These are phyloP conservation scores for Xylaria sp. DNA, from an alignment of 2,329 filamentous ascomycete genomes.

Conservation along the genomic window DNA sequence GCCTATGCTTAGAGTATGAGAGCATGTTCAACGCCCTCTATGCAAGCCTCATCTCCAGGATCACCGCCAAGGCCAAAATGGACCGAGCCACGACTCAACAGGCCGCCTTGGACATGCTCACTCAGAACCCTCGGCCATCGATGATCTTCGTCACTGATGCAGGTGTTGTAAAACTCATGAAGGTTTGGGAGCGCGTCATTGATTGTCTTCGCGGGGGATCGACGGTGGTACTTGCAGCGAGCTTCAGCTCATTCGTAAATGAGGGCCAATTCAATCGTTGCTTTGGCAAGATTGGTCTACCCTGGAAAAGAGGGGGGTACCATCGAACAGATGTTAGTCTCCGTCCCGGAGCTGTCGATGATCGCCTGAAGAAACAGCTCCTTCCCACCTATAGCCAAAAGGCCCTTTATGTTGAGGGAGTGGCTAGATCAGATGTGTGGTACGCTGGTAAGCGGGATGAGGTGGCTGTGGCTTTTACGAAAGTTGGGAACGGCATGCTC, in stretches of 20 bases:
- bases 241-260: constrained; percentile 34
- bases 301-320: constrained; percentile 41
- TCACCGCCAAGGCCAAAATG: constrained; percentile 31
- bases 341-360: constrained; percentile 35
- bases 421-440: constrained; percentile 40
- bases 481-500: constrained; percentile 43
- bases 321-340: constrained; percentile 36
- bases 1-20: constrained; percentile 34
- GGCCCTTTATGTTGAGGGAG: constrained; percentile 38
- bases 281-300: constrained; percentile 44
- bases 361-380: constrained; percentile 35
- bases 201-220: constrained; percentile 31
- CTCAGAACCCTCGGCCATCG: constrained; percentile 29
- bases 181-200: constrained; percentile 34
- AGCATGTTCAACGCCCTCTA: constrained; percentile 27
- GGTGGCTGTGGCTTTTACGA: constrained; percentile 42
- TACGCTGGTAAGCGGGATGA: constrained; percentile 37
- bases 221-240: constrained; percentile 29
- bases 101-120: constrained; percentile 30
- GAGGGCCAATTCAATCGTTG: constrained; percentile 40
- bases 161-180: constrained; percentile 22
- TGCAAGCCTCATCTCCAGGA: constrained; percentile 30
- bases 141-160: constrained; percentile 30
- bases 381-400: constrained; percentile 43
- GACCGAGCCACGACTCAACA: constrained; percentile 32